Percentiles rank a stretch among this genome's conserved stretches.
These are phyloP conservation scores for Colletotrichum gloeosporioides DNA, from an alignment of 2,329 filamentous ascomycete species.

Conservation along the genomic window DNA sequence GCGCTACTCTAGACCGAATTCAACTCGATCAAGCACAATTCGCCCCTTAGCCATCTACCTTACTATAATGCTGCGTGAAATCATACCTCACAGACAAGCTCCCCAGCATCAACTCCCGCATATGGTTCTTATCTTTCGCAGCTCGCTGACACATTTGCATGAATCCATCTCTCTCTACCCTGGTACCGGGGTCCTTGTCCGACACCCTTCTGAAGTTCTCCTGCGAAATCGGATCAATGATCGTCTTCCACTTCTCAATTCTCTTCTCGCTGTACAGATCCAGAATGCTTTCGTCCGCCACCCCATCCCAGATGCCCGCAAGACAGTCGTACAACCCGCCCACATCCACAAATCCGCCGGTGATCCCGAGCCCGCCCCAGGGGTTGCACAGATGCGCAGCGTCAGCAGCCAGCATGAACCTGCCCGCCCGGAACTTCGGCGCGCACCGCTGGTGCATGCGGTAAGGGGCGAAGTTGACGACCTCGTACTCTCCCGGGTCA, in stretches of 20 bases:
- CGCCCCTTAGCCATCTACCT: background rate
- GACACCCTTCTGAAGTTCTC: constrained; percentile 50
- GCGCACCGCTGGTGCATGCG: constrained; percentile 67
- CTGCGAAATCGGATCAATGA: constrained; percentile 48
- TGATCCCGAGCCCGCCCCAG: constrained; percentile 66
- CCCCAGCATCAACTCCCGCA: constrained; percentile 39
- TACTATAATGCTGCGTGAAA: constrained; percentile 49
- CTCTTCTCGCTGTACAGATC: constrained; percentile 51
- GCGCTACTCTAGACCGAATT: background rate
- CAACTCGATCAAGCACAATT: background rate
- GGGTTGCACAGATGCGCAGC: constrained; percentile 63
- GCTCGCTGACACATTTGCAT: constrained; percentile 41
- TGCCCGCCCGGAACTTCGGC: constrained; percentile 60
- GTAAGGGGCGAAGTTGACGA: constrained; percentile 64
- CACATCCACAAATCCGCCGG: constrained; percentile 68
- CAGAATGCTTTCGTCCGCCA: constrained; percentile 47
- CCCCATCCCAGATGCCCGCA: constrained; percentile 47
- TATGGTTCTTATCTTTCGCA: constrained; percentile 35
- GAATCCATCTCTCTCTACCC: constrained; percentile 32
- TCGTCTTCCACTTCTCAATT: constrained; percentile 48
- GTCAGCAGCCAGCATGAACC: constrained; percentile 63
- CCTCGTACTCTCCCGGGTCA: constrained; percentile 60
- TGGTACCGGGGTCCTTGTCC: constrained; percentile 43
- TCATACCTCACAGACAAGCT: constrained; percentile 46
- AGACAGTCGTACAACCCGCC: constrained; percentile 67